Evolutionary conservation across 208 protist genomes (phyloP), one percentile per base, ranked within the genome.

Genomic region (Trypanosoma platydactyli): DNA sequence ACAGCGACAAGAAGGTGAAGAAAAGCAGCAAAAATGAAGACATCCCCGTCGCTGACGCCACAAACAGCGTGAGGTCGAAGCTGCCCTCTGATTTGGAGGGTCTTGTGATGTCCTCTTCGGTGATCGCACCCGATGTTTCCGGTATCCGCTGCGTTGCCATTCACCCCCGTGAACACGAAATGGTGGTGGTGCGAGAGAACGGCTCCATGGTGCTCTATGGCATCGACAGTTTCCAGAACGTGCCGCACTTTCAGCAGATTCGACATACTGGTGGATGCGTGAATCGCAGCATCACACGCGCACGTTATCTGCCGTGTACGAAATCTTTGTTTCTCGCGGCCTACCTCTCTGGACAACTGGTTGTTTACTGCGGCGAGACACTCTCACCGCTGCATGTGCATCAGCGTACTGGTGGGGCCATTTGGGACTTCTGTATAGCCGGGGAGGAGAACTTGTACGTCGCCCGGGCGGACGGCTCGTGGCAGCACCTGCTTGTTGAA

Each of bases 101-200:
- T 24, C 4, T 81, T 16, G 73, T 92, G 6, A 64, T 86, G 3
- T 76, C 76, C 38, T 87, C 87, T 22, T 77, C 88, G 53, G 86
- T 90, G 40, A 92, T 95, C 60, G 90, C 90, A 0, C 90, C 90
- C 1, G 90, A 95, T 46, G 77, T 92, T 30, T 84, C 78, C 56
- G 90, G 90, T 40, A 77, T 95, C 40, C 73, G 79, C 55, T 92
- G 87, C 65, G 33, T 94, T 41, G 87, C 85, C 20, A 76, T 90
- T 16, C 79, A 79, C 68, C 54, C 58, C 33, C 4, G 59, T 46
- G 86, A 91, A 67, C 56, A 54, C 13, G 77, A 88, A 52, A 42
- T 95, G 27, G 71, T 84, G 18, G 64, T 94, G n/a, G 90, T 82
- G 13, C 84, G 86, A 5, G 90, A 95, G 70, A 85, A 94, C 80